These are phyloP conservation scores for Rosa persica DNA, from an alignment of 306 rosid species.

Conservation along the genomic window DNA sequence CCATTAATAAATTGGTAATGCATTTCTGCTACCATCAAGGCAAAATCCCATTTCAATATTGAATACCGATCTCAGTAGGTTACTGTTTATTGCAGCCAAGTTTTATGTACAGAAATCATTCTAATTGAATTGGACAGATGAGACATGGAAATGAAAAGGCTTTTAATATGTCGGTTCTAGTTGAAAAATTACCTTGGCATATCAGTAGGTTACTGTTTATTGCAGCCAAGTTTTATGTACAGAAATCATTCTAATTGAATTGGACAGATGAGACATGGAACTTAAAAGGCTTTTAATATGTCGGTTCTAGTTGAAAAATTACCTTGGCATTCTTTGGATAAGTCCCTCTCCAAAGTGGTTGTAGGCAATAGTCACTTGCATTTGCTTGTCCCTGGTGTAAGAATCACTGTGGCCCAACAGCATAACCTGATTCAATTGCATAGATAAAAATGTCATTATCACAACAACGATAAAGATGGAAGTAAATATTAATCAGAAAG, in stretches of 20 bases:
- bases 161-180: slow-evolving; percentile 11
- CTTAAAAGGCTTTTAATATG: slow-evolving; percentile 16
- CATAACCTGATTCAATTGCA: slow-evolving; percentile 64
- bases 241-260: background rate
- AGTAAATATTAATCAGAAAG: background rate
- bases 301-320: slow-evolving; percentile 20
- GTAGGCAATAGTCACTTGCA: slow-evolving; percentile 98
- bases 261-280: slow-evolving; percentile 5
- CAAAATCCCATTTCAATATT: background rate
- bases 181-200: slow-evolving; percentile 81
- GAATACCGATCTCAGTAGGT: background rate
- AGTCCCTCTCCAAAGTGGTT: slow-evolving; percentile 99
- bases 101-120: background rate
- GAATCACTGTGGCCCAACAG: slow-evolving; percentile 95
- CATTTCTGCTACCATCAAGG: slow-evolving; percentile 9
- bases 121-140: background rate
- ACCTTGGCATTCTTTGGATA: slow-evolving; percentile 99
- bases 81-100: background rate
- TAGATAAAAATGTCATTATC: slow-evolving; percentile 17
- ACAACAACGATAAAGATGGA: background rate
- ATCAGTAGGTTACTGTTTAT: background rate
- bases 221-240: background rate
- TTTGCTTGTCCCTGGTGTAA: slow-evolving; percentile 82
- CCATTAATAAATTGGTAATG: background rate
- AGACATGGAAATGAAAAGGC: slow-evolving; percentile 9